Percentiles rank a stretch among this genome's conserved stretches.
Evolutionary conservation across 768 basidiomycete species (phyloP).

Genomic region (Pholiota molesta): DNA sequence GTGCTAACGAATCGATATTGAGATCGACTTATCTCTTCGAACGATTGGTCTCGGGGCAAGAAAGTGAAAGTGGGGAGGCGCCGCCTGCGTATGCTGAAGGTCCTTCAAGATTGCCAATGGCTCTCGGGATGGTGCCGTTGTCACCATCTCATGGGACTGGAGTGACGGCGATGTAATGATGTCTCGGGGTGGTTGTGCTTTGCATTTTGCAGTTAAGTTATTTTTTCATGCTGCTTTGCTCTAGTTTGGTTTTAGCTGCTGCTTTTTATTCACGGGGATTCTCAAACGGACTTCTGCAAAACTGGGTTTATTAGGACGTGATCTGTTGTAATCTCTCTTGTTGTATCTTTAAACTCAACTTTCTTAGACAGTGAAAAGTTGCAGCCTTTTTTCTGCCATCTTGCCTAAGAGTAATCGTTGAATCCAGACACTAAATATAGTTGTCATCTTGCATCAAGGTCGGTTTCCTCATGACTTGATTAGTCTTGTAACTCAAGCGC

Average conservation of each 20-base stretch:
- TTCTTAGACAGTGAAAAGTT: neutral
- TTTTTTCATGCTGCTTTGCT: neutral
- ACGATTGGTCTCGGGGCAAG: conserved; percentile 79
- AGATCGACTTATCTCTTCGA: conserved; percentile 66
- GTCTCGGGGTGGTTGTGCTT: neutral
- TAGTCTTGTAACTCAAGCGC: too few relatives aligned
- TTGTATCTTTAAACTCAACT: neutral
- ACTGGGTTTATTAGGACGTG: neutral
- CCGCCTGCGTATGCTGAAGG: conserved; percentile 72
- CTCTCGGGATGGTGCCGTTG: neutral
- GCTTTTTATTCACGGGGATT: neutral
- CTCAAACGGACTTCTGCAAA: neutral
- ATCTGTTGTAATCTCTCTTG: neutral
- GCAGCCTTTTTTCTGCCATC: neutral
- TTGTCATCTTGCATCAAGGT: too few relatives aligned
- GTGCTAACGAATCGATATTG: conserved; percentile 37
- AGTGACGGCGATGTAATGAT: neutral
- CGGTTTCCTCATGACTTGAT: too few relatives aligned
- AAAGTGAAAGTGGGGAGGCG: conserved; percentile 78
- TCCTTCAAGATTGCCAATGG: neutral
- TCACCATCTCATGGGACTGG: neutral
- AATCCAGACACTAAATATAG: too few relatives aligned
- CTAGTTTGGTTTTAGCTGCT: neutral
- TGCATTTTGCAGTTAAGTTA: neutral
- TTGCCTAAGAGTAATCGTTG: too few relatives aligned